Evolutionary conservation across 306 rosid genomes (phyloP), one percentile per base, ranked within the genome.

Genomic region (Cucurbita maxima): DNA sequence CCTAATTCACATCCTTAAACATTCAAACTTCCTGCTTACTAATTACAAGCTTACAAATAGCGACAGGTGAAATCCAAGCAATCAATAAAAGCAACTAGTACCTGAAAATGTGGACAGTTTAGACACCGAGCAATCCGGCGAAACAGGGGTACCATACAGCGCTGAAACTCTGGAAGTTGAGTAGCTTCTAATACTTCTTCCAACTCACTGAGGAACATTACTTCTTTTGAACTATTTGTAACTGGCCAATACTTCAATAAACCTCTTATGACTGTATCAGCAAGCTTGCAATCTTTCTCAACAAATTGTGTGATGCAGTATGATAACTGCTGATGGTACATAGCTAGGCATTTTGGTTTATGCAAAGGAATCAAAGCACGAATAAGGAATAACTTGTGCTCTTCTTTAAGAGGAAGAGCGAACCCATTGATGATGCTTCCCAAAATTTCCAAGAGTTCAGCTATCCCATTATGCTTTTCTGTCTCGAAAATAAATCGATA

Each of bases 201-300:
- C 81, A 90, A 78, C 78, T 90, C 97, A 78, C 89, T 64, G 15
- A 90, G 79, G 83, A 90, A 88, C 92, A 88, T 85, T 44, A 88
- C 97, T 84, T 90, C 97, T 84, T 90, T 90, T 3, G 89, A 75
- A 76, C 96, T 90, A 79, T 87, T 90, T 54, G 97, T 90, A 79
- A 90, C 81, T 1, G 97, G 97, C 97, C 97, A 90, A 84, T 88
- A 90, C 88, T 90, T 90, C 79, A 88, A 72, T 36, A 90, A 83
- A 72, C 97, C 92, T 86, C 95, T 82, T 61, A 88, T 87, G 62
- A 90, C 86, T 34, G 92, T 84, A 81, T 90, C 97, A 30, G 97
- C 89, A 84, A 90, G 96, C 80, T 90, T 90, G 85, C 89, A 88
- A 68, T 88, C 97, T 77, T 91, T 91, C 82, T 91, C 97, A 45